Conservation (phyloP, 2,329 filamentous ascomycete genomes). For the Colletotrichum higginsianum region DNA sequence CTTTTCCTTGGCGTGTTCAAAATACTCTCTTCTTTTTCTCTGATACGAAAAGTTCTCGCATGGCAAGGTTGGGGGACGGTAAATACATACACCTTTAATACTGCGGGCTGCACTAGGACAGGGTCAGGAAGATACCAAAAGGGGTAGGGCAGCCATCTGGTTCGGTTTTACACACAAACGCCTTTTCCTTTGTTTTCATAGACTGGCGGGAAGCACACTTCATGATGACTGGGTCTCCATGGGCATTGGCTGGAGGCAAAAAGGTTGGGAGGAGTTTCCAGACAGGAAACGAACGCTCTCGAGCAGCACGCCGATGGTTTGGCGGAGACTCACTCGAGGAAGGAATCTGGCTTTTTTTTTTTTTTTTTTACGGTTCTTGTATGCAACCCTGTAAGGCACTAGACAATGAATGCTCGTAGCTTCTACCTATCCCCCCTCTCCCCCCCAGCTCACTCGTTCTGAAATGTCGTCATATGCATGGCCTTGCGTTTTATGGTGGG, state of each 20-base stretch:
- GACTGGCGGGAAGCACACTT: conserved; percentile 41
- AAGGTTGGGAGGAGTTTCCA: conserved; percentile 36
- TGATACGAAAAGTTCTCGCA: conserved; percentile 40
- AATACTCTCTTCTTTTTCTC: conserved; percentile 7
- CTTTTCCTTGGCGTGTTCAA: conserved; percentile 7
- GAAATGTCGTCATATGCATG: not conserved
- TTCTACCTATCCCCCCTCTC: not conserved
- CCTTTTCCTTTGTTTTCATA: conserved; percentile 39
- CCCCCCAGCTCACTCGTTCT: not conserved
- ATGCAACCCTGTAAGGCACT: conserved; percentile 35
- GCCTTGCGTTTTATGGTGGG: not conserved
- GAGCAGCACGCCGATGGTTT: conserved; percentile 15
- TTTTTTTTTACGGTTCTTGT: conserved; percentile 27
- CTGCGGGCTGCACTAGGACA: conserved; percentile 30
- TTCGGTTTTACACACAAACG: conserved; percentile 31
- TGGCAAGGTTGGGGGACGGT: conserved; percentile 40
- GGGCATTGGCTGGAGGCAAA: conserved; percentile 39
- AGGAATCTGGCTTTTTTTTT: conserved; percentile 28
- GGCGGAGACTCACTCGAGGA: conserved; percentile 23
- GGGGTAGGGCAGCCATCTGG: conserved; percentile 32
- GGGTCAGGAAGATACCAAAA: conserved; percentile 39
- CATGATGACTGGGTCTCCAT: conserved; percentile 38
- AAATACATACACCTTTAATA: conserved; percentile 45
- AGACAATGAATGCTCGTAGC: conserved; percentile 41
- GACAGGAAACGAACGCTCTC: conserved; percentile 31